Conservation (phyloP, 352 stramenopile genomes). For the Globisporangium barbulae region DNA sequence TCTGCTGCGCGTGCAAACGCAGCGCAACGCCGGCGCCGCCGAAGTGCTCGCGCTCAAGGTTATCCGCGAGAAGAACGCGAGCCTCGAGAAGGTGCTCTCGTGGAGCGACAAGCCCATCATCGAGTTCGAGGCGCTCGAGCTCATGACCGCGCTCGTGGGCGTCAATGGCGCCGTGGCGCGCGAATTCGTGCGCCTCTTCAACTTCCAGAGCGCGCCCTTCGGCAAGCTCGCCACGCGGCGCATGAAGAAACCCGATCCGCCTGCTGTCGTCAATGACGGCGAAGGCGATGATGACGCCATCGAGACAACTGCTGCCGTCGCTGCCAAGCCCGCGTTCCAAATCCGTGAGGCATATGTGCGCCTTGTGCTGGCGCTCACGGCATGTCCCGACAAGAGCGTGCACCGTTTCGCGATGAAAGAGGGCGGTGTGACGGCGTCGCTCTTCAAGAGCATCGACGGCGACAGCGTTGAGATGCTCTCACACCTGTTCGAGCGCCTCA, state of each 20-base stretch:
- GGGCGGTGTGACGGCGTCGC: conserved; percentile 47
- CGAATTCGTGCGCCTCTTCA: conserved; percentile 77
- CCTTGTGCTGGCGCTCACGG: conserved; percentile 56
- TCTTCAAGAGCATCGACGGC: conserved; percentile 79
- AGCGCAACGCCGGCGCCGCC: conserved; percentile 29
- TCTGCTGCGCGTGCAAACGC: conserved; percentile 36
- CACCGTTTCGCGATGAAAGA: conserved; percentile 79
- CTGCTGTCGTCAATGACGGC: conserved; percentile 4
- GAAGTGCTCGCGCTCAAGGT: conserved; percentile 65
- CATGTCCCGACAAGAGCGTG: conserved; percentile 71
- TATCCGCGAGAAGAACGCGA: conserved; percentile 60
- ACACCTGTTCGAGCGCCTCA: conserved; percentile 40
- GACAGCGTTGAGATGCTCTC: conserved; percentile 58
- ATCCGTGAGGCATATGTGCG: conserved; percentile 63
- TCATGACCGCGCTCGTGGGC: conserved; percentile 43
- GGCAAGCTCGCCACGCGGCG: conserved; percentile 52
- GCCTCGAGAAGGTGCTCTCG: conserved; percentile 68
- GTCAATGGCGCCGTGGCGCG: conserved; percentile 42
- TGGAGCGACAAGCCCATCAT: conserved; percentile 87
- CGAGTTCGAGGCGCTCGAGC: conserved; percentile 63
- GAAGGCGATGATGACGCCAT: background rate
- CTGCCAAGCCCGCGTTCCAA: conserved; percentile 41
- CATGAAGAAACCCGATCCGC: conserved; percentile 47
- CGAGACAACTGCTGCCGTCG: background rate
- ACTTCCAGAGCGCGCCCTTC: conserved; percentile 69